Conservation (phyloP, 2,329 filamentous ascomycete species). For the Fusarium sp. region DNA sequence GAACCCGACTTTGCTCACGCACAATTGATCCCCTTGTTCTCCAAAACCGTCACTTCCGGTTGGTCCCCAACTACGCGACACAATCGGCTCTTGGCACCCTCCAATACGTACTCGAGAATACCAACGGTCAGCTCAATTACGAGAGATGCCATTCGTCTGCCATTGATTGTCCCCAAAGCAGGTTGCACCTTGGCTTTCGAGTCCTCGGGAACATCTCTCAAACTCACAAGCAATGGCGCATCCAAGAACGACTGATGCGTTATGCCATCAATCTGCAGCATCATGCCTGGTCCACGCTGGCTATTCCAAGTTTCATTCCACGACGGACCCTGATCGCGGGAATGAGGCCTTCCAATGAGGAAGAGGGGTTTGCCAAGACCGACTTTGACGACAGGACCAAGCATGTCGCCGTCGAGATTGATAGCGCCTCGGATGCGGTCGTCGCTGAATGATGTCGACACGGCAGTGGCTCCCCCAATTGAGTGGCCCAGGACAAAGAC, state of each 20-base stretch:
- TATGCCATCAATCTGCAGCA: not conserved
- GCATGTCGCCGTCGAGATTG: not conserved
- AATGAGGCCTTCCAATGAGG: not conserved
- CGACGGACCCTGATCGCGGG: not conserved
- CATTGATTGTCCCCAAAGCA: not conserved
- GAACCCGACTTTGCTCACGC: rapidly evolving
- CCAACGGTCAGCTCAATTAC: not conserved
- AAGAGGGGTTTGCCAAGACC: not conserved
- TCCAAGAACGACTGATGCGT: not conserved
- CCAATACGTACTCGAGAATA: not conserved
- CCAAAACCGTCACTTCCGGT: not conserved
- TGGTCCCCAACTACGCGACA: not conserved
- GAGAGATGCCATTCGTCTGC: not conserved
- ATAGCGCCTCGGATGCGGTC: not conserved
- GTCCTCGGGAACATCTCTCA: not conserved
- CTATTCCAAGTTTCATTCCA: not conserved
- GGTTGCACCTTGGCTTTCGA: not conserved
- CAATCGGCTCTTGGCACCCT: not conserved
- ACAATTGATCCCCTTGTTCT: not conserved
- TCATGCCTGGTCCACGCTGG: not conserved
- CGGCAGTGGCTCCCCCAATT: not conserved
- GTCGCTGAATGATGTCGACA: not conserved
- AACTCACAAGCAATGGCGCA: not conserved
- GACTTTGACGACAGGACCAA: not conserved
- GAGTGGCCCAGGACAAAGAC: not conserved